phyloP scores from a whole-genome alignment of 805 yeast genomes.

The Teunomyces gatunensis region DNA sequence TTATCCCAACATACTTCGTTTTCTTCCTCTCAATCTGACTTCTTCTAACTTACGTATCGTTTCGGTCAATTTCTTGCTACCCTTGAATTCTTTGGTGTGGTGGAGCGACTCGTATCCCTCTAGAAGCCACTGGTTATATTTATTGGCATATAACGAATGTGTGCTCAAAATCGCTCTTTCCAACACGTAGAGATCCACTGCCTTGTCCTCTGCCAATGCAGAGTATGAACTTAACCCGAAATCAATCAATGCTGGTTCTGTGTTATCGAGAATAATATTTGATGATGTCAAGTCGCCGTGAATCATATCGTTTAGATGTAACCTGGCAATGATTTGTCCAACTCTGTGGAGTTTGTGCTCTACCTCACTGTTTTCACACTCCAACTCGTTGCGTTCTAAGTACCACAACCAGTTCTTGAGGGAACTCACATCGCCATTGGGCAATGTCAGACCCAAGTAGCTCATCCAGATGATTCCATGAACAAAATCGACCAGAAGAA shows the following conservation, averaged over 20 bases:
- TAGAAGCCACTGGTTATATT: slow-evolving; percentile 67
- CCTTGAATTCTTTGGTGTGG: slow-evolving; percentile 23
- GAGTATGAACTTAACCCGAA: slow-evolving; percentile 86
- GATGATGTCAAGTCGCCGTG: slow-evolving; percentile 96
- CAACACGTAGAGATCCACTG: slow-evolving; percentile 93
- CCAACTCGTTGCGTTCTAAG: slow-evolving; percentile 33
- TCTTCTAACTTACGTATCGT: slow-evolving; percentile 67
- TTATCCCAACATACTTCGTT: slow-evolving; percentile 87
- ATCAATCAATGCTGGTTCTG: slow-evolving; percentile 69
- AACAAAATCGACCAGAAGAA: slow-evolving; percentile 72
- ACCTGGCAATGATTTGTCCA: slow-evolving; percentile 63
- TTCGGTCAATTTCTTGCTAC: slow-evolving; percentile 45
- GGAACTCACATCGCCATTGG: slow-evolving; percentile 55
- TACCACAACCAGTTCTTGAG: slow-evolving; percentile 75
- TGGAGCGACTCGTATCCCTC: slow-evolving; percentile 59
- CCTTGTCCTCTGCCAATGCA: slow-evolving; percentile 81
- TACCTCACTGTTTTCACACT: slow-evolving; percentile 35
- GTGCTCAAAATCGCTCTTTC: slow-evolving; percentile 91
- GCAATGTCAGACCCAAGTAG: slow-evolving; percentile 55
- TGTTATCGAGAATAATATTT: slow-evolving; percentile 51
- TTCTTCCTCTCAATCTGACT: slow-evolving; percentile 89
- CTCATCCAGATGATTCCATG: slow-evolving; percentile 92
- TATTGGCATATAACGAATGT: slow-evolving; percentile 69
- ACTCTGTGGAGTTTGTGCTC: slow-evolving; percentile 48
- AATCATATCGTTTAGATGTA: slow-evolving; percentile 75